Evolutionary conservation across 805 yeast species (phyloP).

Genomic region (Torulaspora quercuum): DNA sequence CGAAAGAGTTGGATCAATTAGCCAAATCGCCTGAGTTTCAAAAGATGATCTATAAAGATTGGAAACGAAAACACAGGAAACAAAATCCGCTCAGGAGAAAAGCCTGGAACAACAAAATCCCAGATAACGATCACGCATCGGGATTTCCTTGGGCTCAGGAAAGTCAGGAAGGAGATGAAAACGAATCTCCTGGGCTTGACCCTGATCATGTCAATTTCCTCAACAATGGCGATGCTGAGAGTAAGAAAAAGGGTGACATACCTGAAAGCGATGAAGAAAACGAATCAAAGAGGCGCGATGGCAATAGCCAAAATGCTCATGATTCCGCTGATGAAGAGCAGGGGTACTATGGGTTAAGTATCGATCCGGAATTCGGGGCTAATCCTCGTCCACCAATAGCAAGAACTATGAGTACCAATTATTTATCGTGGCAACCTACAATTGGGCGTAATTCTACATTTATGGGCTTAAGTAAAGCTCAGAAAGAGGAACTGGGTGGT

Average conservation of each 20-base stretch:
- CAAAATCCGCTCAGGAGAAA: slow-evolving; percentile 7
- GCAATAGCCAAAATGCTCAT: slow-evolving; percentile 15
- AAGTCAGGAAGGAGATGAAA: slow-evolving; percentile 14
- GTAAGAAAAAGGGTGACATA: neutral
- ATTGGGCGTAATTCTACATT: slow-evolving; percentile 92
- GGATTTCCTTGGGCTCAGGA: slow-evolving; percentile 15
- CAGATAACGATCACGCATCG: slow-evolving; percentile 25
- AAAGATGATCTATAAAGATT: slow-evolving; percentile 37
- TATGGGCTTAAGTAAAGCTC: slow-evolving; percentile 72
- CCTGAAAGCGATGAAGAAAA: slow-evolving; percentile 6
- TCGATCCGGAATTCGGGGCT: slow-evolving; percentile 21
- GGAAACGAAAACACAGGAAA: slow-evolving; percentile 30
- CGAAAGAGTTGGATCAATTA: slow-evolving; percentile 22
- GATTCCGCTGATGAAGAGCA: slow-evolving; percentile 31
- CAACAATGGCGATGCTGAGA: neutral
- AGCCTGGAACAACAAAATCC: slow-evolving; percentile 16
- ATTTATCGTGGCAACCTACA: slow-evolving; percentile 86
- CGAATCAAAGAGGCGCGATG: slow-evolving; percentile 15
- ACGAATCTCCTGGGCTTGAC: slow-evolving; percentile 1
- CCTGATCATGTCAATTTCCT: neutral
- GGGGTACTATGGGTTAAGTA: slow-evolving; percentile 33
- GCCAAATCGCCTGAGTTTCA: slow-evolving; percentile 50
- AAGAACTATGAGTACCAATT: slow-evolving; percentile 52
- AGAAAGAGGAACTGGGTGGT: slow-evolving; percentile 94
- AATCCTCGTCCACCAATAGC: slow-evolving; percentile 19